phyloP scores from a whole-genome alignment of 139 green algal species.

The Tetraselmis striata region DNA sequence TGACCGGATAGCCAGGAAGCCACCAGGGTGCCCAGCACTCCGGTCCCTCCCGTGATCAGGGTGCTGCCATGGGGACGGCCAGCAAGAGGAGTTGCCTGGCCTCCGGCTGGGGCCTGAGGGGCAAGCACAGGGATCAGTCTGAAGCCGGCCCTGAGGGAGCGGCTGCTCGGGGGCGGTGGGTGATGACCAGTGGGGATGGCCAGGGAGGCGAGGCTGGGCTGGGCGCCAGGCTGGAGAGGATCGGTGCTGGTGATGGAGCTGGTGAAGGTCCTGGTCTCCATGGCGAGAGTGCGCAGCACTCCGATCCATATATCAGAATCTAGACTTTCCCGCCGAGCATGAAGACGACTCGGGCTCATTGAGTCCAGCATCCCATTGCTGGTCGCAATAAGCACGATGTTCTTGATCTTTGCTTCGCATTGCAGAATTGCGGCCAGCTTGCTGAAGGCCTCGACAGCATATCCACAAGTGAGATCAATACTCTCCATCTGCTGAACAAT shows the following conservation, averaged over 20 bases:
- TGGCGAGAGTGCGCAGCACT: background rate
- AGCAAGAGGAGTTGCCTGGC: background rate
- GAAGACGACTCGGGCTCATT: too few species aligned
- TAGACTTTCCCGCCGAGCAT: too few species aligned
- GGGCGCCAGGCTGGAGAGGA: background rate
- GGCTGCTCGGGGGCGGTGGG: too few species aligned
- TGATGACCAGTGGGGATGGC: too few species aligned
- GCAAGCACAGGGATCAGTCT: background rate
- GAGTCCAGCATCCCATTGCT: too few species aligned
- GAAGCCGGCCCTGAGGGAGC: background rate
- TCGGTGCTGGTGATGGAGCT: background rate
- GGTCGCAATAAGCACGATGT: too few species aligned
- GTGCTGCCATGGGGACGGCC: background rate
- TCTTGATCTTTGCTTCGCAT: too few species aligned
- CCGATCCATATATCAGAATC: background rate
- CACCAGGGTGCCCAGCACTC: constrained; percentile 56
- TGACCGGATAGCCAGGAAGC: constrained; percentile 46
- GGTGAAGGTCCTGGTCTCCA: background rate
- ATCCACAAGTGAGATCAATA: too few species aligned
- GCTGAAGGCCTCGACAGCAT: too few species aligned
- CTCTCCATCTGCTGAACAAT: too few species aligned
- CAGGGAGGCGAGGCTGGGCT: background rate
- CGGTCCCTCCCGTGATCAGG: constrained; percentile 65
- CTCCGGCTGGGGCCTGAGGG: background rate
- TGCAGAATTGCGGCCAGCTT: too few species aligned